Conservation (phyloP, 148 eudicot genomes). For the Persicaria tinctoria region DNA sequence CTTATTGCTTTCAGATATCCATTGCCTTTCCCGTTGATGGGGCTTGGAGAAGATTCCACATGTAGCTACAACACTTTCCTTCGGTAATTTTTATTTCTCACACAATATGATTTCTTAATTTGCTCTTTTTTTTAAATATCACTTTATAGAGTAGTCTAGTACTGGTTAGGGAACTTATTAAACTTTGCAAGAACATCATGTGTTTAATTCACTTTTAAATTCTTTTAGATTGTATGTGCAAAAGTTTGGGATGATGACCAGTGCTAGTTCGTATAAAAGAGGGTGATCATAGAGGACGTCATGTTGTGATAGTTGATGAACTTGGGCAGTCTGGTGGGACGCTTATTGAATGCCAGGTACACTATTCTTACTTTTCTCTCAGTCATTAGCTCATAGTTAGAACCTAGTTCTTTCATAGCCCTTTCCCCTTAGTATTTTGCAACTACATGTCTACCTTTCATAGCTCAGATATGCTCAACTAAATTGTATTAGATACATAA, state of each 20-base stretch:
- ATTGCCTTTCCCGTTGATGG: conserved; percentile 99
- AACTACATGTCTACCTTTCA: no score
- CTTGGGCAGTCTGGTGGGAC: conserved; percentile 98
- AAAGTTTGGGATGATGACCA: no score
- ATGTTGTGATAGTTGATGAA: conserved; percentile 98
- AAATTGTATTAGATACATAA: no score
- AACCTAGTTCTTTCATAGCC: neutral
- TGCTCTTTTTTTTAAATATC: neutral
- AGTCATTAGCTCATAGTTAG: neutral
- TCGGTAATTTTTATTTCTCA: conserved; percentile 30
- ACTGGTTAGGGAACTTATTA: neutral
- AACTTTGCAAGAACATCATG: neutral
- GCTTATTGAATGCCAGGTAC: conserved; percentile 89
- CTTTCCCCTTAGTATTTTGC: no score
- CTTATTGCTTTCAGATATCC: conserved; percentile 47
- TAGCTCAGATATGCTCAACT: no score
- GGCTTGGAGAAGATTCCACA: conserved; percentile 97
- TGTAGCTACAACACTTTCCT: conserved; percentile 96
- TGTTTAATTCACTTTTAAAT: conserved; percentile 1
- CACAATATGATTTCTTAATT: neutral
- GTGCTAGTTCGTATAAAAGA: no score
- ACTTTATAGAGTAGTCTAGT: neutral
- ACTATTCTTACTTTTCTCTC: neutral
- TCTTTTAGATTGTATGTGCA: conserved; percentile 31
- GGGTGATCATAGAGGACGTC: conserved; percentile 24